A percentile compares a stretch with the other conserved stretches of the same genome.
phyloP scores from a whole-genome alignment of 345 rosid species.

The Eucalyptus leucophloia region DNA sequence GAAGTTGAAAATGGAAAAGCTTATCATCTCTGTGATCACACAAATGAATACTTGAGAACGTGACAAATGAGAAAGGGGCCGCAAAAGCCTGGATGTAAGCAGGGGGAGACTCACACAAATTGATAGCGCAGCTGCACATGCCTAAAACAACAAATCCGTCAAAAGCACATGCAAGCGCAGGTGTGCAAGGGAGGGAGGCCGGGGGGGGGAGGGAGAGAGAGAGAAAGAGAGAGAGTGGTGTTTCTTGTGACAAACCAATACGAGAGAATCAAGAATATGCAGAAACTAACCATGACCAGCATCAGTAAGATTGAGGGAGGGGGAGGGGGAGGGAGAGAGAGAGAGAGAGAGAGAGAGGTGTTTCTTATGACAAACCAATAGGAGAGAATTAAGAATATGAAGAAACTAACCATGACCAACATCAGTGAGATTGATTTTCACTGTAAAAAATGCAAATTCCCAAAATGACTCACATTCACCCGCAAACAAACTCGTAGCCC shows the following conservation, averaged over 20 bases:
- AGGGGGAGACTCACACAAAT: not conserved
- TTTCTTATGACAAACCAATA: not conserved
- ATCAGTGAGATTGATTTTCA: slow-evolving; percentile 59
- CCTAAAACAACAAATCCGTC: not conserved
- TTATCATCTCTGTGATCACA: not conserved
- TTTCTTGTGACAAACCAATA: not conserved
- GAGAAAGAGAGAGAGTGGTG: not conserved
- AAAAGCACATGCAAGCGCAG: not conserved
- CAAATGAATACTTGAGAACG: not conserved
- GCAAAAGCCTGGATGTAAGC: not conserved
- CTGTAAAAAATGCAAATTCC: slow-evolving; percentile 69
- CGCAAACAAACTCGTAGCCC: slow-evolving; percentile 71
- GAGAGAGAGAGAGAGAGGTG: not conserved
- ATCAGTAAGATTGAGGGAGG: slow-evolving; percentile 49
- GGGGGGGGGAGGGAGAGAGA: not conserved
- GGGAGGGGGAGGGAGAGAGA: not conserved
- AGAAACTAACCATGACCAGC: slow-evolving; percentile 76
- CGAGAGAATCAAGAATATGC: not conserved
- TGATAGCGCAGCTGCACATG: not conserved
- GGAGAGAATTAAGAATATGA: not conserved
- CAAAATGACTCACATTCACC: slow-evolving; percentile 38
- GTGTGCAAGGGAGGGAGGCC: not conserved
- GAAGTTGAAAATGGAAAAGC: not conserved
- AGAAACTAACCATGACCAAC: slow-evolving; percentile 74
- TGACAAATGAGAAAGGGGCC: not conserved